phyloP scores from a whole-genome alignment of 805 yeast genomes.

The Suhomyces sp. region DNA sequence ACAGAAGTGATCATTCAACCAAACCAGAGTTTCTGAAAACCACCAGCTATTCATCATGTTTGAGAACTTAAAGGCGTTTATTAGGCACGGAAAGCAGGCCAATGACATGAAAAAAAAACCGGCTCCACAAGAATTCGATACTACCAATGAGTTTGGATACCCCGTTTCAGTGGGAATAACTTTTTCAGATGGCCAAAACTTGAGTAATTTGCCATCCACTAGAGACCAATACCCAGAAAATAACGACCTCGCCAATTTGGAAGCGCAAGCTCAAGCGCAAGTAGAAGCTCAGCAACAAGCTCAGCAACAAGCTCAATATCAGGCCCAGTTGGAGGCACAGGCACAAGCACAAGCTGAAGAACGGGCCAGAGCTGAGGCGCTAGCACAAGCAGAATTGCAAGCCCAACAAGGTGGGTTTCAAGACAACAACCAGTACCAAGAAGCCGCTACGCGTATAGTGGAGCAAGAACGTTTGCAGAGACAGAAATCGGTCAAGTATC shows the following conservation, averaged over 20 bases:
- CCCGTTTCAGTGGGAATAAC: not conserved
- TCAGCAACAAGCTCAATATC: not conserved
- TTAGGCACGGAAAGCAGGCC: slow-evolving; percentile 64
- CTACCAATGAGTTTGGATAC: not conserved
- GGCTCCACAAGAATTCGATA: not conserved
- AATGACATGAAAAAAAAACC: slow-evolving; percentile 24
- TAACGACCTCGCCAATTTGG: not conserved
- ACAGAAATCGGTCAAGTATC: slow-evolving; percentile 25
- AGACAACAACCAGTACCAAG: slow-evolving; percentile 16
- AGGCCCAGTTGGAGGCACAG: not conserved
- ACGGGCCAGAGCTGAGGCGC: not conserved
- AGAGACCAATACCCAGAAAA: not conserved
- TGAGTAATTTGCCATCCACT: slow-evolving; percentile 1
- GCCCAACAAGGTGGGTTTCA: slow-evolving; percentile 1
- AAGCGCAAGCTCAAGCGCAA: not conserved
- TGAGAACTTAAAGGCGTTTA: slow-evolving; percentile 55
- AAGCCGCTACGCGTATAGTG: slow-evolving; percentile 33
- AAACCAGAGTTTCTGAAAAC: too few relatives aligned
- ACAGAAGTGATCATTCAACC: too few relatives aligned
- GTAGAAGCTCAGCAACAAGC: not conserved
- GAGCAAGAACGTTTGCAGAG: slow-evolving; percentile 32
- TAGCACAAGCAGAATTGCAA: not conserved
- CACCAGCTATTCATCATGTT: too few relatives aligned
- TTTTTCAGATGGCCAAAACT: not conserved
- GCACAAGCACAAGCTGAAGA: slow-evolving; percentile 1